Evolutionary conservation across 164 flowering plant genomes (phyloP).

Genomic region (Sedum album): DNA sequence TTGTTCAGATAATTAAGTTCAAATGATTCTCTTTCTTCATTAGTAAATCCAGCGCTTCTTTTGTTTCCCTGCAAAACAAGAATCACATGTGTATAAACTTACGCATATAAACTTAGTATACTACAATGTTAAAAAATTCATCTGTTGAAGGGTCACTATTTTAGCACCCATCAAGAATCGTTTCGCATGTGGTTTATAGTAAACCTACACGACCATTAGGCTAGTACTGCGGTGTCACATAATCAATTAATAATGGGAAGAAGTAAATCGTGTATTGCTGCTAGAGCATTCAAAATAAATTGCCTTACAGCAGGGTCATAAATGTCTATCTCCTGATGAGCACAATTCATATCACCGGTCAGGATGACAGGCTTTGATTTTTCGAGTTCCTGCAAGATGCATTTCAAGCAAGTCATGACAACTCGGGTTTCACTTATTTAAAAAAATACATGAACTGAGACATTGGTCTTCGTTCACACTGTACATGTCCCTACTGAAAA

Average conservation of each 20-base stretch:
- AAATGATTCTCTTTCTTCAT: conserved; percentile 86
- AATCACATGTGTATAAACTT: too few relatives aligned
- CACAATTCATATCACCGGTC: conserved; percentile 97
- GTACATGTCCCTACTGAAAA: background rate
- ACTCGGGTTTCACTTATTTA: background rate
- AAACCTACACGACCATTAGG: too few relatives aligned
- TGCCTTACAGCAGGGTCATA: conserved; percentile 82
- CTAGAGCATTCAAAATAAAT: background rate
- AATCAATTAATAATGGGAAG: background rate
- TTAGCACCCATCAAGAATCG: too few relatives aligned
- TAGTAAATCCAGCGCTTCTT: conserved; percentile 95
- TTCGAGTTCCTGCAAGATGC: conserved; percentile 71
- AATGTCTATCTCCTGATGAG: conserved; percentile 95
- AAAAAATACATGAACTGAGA: background rate
- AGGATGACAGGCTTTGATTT: conserved; percentile 90
- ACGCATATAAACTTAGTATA: background rate
- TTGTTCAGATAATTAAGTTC: conserved; percentile 52
- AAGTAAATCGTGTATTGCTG: background rate
- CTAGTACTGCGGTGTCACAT: too few relatives aligned
- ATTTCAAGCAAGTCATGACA: conserved; percentile 2
- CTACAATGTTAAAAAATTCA: too few relatives aligned
- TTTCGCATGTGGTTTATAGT: too few relatives aligned
- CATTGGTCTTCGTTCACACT: background rate
- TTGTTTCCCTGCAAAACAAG: conserved; percentile 55
- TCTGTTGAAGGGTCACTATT: too few relatives aligned